Percentiles rank a stretch among this genome's conserved stretches.
Evolutionary conservation across 1,139 yeast species (phyloP).

Genomic region (Kazachstania sp.): DNA sequence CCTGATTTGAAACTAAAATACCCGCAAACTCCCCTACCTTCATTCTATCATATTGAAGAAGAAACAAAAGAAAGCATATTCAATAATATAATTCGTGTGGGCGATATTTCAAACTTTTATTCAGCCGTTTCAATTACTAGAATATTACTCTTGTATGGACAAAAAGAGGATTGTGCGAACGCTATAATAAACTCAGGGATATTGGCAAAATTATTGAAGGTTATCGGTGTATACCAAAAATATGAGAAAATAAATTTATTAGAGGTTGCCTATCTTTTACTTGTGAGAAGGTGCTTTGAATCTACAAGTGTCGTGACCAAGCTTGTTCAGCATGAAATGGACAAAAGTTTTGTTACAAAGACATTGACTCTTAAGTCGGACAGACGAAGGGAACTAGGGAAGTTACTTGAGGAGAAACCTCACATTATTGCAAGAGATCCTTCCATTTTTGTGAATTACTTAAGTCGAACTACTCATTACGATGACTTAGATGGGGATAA

Average conservation of each 20-base stretch:
- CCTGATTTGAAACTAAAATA: conserved; percentile 22
- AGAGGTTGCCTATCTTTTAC: conserved; percentile 36
- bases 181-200: conserved; percentile 40
- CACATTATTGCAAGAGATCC: conserved; percentile 55
- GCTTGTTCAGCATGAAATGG: conserved; percentile 43
- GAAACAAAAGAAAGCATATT: conserved; percentile 36
- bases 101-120: conserved; percentile 36
- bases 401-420: conserved; percentile 47
- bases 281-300: conserved; percentile 68
- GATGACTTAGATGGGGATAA: conserved; percentile 41
- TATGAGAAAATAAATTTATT: conserved; percentile 27
- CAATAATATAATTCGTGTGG: conserved; percentile 35
- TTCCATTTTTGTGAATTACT: conserved; percentile 43
- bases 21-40: conserved; percentile 15
- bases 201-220: conserved; percentile 30
- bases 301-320: conserved; percentile 42
- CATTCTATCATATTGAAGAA: conserved; percentile 30
- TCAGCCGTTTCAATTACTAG: conserved; percentile 46
- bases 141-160: conserved; percentile 46
- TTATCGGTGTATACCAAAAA: conserved; percentile 29
- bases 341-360: conserved; percentile 34
- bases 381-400: conserved; percentile 40
- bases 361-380: conserved; percentile 26
- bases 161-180: conserved; percentile 35
- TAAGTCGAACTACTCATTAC: conserved; percentile 43